Evolutionary conservation across 352 stramenopile species (phyloP).

Genomic region (Globisporangium nodosum): DNA sequence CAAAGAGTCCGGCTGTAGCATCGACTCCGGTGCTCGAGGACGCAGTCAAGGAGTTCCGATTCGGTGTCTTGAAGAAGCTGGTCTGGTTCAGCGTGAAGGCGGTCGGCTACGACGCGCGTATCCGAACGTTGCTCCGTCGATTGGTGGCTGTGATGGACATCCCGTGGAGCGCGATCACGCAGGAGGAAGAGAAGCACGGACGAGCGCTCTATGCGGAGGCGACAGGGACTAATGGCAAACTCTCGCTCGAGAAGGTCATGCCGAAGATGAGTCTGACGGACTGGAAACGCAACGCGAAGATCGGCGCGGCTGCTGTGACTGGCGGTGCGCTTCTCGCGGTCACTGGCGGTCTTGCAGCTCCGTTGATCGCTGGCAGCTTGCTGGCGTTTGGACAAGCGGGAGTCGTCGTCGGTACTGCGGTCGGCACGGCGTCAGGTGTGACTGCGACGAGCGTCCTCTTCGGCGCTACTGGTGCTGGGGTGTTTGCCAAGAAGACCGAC

Average conservation of each 20-base stretch:
- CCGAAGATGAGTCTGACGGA: constrained; percentile 60
- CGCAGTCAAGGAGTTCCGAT: constrained; percentile 31
- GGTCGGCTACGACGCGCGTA: constrained; percentile 70
- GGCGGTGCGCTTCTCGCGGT: constrained; percentile 65
- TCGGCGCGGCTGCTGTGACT: constrained; percentile 58
- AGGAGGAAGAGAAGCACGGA: constrained; percentile 59
- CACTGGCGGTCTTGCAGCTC: constrained; percentile 61
- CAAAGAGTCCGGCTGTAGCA: constrained; percentile 1
- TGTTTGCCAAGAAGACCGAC: constrained; percentile 79
- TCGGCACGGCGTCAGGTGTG: constrained; percentile 53
- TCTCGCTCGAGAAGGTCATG: constrained; percentile 55
- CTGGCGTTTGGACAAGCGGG: constrained; percentile 57
- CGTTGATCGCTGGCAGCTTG: constrained; percentile 61
- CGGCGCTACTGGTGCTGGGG: constrained; percentile 65
- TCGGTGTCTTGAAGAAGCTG: constrained; percentile 59
- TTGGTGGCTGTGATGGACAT: constrained; percentile 43
- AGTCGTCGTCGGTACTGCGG: constrained; percentile 42
- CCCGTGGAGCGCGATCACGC: constrained; percentile 46
- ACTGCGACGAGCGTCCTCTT: constrained; percentile 77
- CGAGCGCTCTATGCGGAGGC: constrained; percentile 62
- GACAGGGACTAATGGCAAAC: constrained; percentile 21
- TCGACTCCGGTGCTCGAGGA: background rate
- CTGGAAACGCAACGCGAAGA: constrained; percentile 75
- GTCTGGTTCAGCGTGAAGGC: constrained; percentile 78
- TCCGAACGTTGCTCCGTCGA: constrained; percentile 43